Evolutionary conservation across 176 grass and related monocot species (phyloP), one percentile per base, ranked within the genome.

Genomic region (Phragmites australis): DNA sequence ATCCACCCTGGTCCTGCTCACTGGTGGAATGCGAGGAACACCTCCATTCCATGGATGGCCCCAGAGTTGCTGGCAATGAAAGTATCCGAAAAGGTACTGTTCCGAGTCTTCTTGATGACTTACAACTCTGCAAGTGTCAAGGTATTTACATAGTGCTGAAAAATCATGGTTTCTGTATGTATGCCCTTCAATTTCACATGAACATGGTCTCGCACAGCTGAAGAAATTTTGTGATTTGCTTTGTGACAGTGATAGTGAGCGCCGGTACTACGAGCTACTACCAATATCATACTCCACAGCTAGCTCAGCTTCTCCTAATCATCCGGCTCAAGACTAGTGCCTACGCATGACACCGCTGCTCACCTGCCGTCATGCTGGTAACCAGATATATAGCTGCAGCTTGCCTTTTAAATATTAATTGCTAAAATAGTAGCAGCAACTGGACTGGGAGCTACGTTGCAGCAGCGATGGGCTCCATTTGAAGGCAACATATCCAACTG

Each of bases 401-500:
- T 32, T 25, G 41, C 45, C 6, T 29, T 15, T 60, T 60, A 21
- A 50, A 58, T 46, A 2, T 27, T 17, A 30, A 48, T 79, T 14
- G 25, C 31, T 10, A 74, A 47, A 81, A 57, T 58, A 29, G 19
- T 72, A 72, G 41, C 39, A 74, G 50, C 84, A 79, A 54, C 18
- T 34, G 47, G 45, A 85, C 18, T 34, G 47, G 45, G 79, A 64
- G 34, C 12, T 75, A 75, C 30, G 9, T 64, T 49, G 17, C 44
- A 21, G 15, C 70, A 73, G 25, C 6, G 27, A 46, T 57, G 52
- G 37, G 37, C 49, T 18, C 48, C 8, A 58, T n/a, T 21, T 27
- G 56, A 52, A 68, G 22, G 23, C 39, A 46, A 61, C 41, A 62
- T 56, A 55, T 83, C 70, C 75, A 80, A 65, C 67, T 53, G 27